Base-by-base conservation (phyloP, 2,329 filamentous ascomycete genomes). In the Calonectria fujianensis region DNA sequence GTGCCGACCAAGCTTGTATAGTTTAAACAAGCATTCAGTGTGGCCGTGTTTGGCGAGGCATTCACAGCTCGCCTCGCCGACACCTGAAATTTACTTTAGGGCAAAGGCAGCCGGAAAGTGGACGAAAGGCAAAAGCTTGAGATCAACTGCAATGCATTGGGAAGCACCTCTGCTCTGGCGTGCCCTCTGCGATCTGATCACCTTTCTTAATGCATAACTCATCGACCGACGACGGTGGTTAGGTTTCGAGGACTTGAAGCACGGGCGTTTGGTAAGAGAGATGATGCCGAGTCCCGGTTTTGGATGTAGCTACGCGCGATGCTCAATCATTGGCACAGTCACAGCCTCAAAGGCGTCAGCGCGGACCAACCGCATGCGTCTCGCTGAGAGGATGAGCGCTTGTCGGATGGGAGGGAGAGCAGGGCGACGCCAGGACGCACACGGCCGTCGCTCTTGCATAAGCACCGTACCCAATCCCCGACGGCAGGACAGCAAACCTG, bases 21-120 rank as follows among this genome's bases (percentile, higher is more conserved):
- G 37, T 29, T 69, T 69, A 69, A 59, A 69, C 66, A 69, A 59
- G 66, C 29, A 59, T 32, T 13, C 32, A 24, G 13, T 16, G 57
- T 54, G 51, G 24, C 20, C 20, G n/a, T 39, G 57, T 16, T 61
- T 24, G n/a, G n/a, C 35, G 24, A 54, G 14, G 51, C 51, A 24
- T 54, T 24, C 29, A 54, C 29, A 2, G 1, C 45, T 48, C 45
- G 45, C n/a, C 24, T 27, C 13, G 11, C 13, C 35, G 57, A n/a
- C 57, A 39, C 32, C 32, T 61, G 57, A 32, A 27, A 27, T 61
- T n/a, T 24, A 24, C 57, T 24, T 37, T 10, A 18, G 35, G 11
- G 35, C n/a, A n/a, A n/a, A n/a, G 18, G 41, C 18, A 18, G 6
- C 41, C 18, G 41, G 41, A n/a, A 45, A 45, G 6, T 45, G 41